Evolutionary conservation across 2,329 filamentous ascomycete genomes (phyloP), one percentile per base, ranked within the genome.

Genomic region (Fusarium sp.): DNA sequence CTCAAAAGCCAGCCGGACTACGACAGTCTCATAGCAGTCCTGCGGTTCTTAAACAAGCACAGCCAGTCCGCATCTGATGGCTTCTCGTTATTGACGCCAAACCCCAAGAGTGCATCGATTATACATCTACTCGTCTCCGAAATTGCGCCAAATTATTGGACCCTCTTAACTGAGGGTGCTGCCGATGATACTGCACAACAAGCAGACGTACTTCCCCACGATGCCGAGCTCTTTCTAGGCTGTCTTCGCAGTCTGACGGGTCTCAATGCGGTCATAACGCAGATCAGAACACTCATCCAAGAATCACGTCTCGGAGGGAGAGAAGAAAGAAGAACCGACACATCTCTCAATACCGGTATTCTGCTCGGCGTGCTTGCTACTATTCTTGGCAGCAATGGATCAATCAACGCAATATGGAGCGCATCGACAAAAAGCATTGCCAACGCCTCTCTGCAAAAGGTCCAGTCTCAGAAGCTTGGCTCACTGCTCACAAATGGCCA

Each of bases 61-160:
- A 42, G 61, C 32, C 41, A 61, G n/a, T 46, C 56, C 39, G 43
- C 40, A 2, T 35, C 68, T 3, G 58, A 61, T 13, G 39, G 52
- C 6, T 74, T 76, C 48, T 61, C 56, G 13, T 54, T 77, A 9
- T 69, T 70, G 9, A 49, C 56, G 3, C 88, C 92, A 4, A 84
- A 84, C 29, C 88, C 93, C 2, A 78, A 86, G 59, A 85, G 88
- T 53, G 88, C 92, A 19, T 91, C 93, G 68, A 85, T 97, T 29
- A 81, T 94, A 48, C 88, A 93, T 71, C 79, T 86, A 4, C 78
- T 99, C 32, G 87, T 96, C 56, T 88, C 85, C 13, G 85, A 88
- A 29, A 93, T 91, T 25, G 80, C 92, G 7, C 91, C 91, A 2
- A 91, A 93, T 72, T 96, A 94, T 76, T 98, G 95, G 94, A 73